phyloP scores from a whole-genome alignment of 2,329 filamentous ascomycete genomes.

The Verticillium longisporum region DNA sequence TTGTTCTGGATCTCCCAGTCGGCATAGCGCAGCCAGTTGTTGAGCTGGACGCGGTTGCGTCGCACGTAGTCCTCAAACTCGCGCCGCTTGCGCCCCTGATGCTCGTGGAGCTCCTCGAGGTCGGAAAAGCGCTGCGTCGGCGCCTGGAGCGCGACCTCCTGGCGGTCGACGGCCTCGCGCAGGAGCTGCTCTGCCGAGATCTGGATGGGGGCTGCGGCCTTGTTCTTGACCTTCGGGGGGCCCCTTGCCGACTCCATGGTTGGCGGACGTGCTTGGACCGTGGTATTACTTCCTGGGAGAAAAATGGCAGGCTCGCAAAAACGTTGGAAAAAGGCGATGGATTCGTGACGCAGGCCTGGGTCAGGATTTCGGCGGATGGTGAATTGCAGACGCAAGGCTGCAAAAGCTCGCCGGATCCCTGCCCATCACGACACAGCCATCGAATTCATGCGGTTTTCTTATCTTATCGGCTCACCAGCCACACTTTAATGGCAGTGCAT shows the following conservation, averaged over 20 bases:
- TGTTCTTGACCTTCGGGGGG: constrained; percentile 96
- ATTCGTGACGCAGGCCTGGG: background rate
- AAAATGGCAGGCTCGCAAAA: background rate
- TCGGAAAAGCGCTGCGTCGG: constrained; percentile 94
- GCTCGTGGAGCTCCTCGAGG: constrained; percentile 95
- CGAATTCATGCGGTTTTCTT: background rate
- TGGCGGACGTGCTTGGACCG: constrained; percentile 19
- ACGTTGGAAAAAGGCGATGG: background rate
- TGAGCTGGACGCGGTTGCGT: constrained; percentile 90
- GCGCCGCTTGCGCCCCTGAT: constrained; percentile 89
- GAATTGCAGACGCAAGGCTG: background rate
- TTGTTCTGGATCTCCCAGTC: constrained; percentile 98
- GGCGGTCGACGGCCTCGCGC: constrained; percentile 92
- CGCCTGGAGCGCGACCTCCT: constrained; percentile 80
- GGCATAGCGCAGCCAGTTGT: constrained; percentile 98
- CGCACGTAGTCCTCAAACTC: constrained; percentile 98
- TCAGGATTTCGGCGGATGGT: background rate
- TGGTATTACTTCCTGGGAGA: constrained; percentile 1
- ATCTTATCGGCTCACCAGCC: background rate
- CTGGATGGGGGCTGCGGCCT: constrained; percentile 83
- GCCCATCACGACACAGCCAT: background rate
- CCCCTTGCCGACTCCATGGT: constrained; percentile 84
- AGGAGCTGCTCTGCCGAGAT: constrained; percentile 97
- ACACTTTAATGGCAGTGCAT: background rate
- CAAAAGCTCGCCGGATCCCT: background rate